phyloP scores from a whole-genome alignment of 768 basidiomycete genomes.

The Amanita fuliginea region DNA sequence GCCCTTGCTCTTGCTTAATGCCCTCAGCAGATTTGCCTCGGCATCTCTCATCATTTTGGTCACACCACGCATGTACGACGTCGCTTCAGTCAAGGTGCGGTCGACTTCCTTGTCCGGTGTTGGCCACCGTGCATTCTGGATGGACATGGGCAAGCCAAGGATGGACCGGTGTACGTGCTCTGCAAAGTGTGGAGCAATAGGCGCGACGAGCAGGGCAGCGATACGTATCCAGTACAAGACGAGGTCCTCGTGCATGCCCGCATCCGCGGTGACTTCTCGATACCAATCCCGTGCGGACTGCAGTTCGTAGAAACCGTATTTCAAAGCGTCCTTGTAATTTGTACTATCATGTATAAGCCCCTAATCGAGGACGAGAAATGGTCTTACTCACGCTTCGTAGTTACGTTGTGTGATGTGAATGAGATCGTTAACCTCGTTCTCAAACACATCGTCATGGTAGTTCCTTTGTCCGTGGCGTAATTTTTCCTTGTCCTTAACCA shows the following conservation, averaged over 20 bases:
- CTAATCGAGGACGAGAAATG: neutral
- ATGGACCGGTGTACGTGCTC: conserved; percentile 82
- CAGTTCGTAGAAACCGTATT: conserved; percentile 92
- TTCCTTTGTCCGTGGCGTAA: conserved; percentile 66
- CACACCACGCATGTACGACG: conserved; percentile 80
- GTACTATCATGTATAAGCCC: conserved; percentile 36
- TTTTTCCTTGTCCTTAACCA: conserved; percentile 57
- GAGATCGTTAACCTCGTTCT: conserved; percentile 81
- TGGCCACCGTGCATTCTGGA: conserved; percentile 84
- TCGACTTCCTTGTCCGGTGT: conserved; percentile 51
- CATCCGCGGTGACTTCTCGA: conserved; percentile 79
- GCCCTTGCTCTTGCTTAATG: conserved; percentile 66
- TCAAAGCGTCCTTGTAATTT: conserved; percentile 92
- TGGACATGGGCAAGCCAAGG: conserved; percentile 51
- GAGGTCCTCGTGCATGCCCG: conserved; percentile 78
- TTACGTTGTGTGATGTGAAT: conserved; percentile 73
- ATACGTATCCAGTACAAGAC: conserved; percentile 76
- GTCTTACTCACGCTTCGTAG: conserved; percentile 61
- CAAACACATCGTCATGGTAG: conserved; percentile 86
- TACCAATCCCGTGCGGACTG: conserved; percentile 93
- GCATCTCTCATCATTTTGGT: conserved; percentile 88
- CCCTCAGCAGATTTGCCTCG: conserved; percentile 69
- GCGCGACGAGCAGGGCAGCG: conserved; percentile 71
- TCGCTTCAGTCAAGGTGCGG: conserved; percentile 55
- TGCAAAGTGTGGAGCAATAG: conserved; percentile 88